Percentiles rank a stretch among this genome's conserved stretches.
Evolutionary conservation across 805 yeast genomes (phyloP).

Genomic region (Nakazawaea ernobii): DNA sequence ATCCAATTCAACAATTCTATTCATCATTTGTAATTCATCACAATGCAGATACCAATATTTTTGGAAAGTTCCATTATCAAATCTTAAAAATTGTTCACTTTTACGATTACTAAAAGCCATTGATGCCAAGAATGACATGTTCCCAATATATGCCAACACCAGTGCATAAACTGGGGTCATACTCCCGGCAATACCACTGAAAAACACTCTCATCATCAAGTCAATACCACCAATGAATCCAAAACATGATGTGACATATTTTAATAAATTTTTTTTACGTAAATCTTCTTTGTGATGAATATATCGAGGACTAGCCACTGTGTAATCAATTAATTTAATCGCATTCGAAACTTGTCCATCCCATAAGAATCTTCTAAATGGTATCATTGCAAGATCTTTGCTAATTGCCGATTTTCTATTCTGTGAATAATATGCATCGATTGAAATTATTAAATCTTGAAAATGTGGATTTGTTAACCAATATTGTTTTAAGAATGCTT

Average conservation of each 20-base stretch:
- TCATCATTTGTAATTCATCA: slow-evolving; percentile 63
- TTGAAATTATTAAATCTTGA: slow-evolving; percentile 18
- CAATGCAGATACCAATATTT: slow-evolving; percentile 59
- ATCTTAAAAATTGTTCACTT: slow-evolving; percentile 46
- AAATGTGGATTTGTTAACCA: slow-evolving; percentile 21
- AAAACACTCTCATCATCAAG: slow-evolving; percentile 34
- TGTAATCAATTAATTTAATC: slow-evolving; percentile 49
- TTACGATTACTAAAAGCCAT: slow-evolving; percentile 41
- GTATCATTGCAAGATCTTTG: slow-evolving; percentile 46
- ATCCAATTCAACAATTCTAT: slow-evolving; percentile 63
- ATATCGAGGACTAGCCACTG: slow-evolving; percentile 55
- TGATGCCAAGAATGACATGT: slow-evolving; percentile 38
- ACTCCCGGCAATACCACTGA: slow-evolving; percentile 29
- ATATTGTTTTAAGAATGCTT: slow-evolving; percentile 16
- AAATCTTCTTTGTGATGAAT: slow-evolving; percentile 27
- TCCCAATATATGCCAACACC: slow-evolving; percentile 42
- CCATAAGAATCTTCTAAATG: slow-evolving; percentile 54
- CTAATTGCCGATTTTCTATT: slow-evolving; percentile 23
- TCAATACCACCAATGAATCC: slow-evolving; percentile 42
- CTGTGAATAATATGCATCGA: slow-evolving; percentile 21
- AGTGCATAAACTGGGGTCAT: slow-evolving; percentile 37
- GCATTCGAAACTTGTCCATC: slow-evolving; percentile 55
- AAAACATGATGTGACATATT: slow-evolving; percentile 36
- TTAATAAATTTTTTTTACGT: slow-evolving; percentile 24
- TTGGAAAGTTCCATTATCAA: slow-evolving; percentile 62